Base-by-base conservation (phyloP, 176 grass and related monocot genomes). In the Phoenix dactylifera region DNA sequence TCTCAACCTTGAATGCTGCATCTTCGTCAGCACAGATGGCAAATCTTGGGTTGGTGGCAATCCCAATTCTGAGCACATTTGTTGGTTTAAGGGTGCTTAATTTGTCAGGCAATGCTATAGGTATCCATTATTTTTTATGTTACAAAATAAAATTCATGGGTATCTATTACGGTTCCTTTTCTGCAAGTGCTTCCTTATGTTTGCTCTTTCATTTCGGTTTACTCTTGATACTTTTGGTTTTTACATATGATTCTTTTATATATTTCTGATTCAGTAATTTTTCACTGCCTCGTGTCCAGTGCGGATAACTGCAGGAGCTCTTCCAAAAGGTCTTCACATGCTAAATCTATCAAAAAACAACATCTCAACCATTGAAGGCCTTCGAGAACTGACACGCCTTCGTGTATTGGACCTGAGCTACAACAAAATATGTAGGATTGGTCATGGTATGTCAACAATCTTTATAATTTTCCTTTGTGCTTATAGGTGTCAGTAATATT, bases 291-390 rank as follows among this genome's bases (percentile, higher is more conserved):
- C 63, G 6, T 85, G 49, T 22, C 19, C 81, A 97, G 93, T 91
- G 68, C 75, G 78, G 56, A 69, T 97, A 80, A 85, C 93, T 49
- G 58, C 81, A 66, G 93, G 93, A 62, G 68, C 79, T 74, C 70
- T 97, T 77, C 93, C 93, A 15, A 97, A 73, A 77, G 93, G 93
- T 56, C 81, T 97, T 63, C 93, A 97, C 68, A 82, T 88, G 93
- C 73, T 97, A 77, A 97, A 89, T 63, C 70, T 97, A 56, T 91
- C 87, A 2, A 97, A 85, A 52, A 97, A 97, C 66, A 79, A 88
- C 52, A 97, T 97, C 48, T 82, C 87, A 53, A 55, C 56, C 64
- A 97, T 97, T 54, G 93, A 97, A 80, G 93, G 93, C 48, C 87
- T 97, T 57, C 88, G 77, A 74, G 93, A 97, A 71, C 65, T 97